phyloP scores from a whole-genome alignment of 768 basidiomycete genomes.

The Tremella mesenterica region DNA sequence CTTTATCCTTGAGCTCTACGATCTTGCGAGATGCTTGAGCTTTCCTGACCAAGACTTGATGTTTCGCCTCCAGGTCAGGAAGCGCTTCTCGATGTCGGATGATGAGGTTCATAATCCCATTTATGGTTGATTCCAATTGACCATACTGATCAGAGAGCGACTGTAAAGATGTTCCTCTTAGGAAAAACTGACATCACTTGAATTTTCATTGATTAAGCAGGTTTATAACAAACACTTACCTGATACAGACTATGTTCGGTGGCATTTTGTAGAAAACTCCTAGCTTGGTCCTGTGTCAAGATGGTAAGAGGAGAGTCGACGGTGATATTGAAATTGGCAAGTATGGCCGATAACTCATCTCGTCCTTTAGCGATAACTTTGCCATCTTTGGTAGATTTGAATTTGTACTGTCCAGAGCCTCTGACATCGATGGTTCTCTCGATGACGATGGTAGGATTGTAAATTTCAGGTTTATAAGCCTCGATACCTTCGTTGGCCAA shows the following conservation, averaged over 20 bases:
- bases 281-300: slow-evolving; percentile 55
- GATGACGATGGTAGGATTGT: slow-evolving; percentile 75
- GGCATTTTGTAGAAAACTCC: slow-evolving; percentile 77
- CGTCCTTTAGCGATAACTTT: slow-evolving; percentile 64
- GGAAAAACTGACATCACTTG: slow-evolving; percentile 78
- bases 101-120: slow-evolving; percentile 49
- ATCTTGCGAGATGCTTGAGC: slow-evolving; percentile 69
- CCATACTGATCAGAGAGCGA: slow-evolving; percentile 84
- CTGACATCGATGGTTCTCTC: slow-evolving; percentile 71
- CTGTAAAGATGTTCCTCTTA: slow-evolving; percentile 80
- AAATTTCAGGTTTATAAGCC: slow-evolving; percentile 75
- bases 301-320: slow-evolving; percentile 70
- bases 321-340: slow-evolving; percentile 92
- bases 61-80: slow-evolving; percentile 60
- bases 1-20: slow-evolving; percentile 59
- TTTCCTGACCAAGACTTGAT: slow-evolving; percentile 54
- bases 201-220: too few relatives aligned
- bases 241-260: slow-evolving; percentile 79
- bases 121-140: slow-evolving; percentile 62
- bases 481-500: slow-evolving; percentile 87
- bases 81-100: slow-evolving; percentile 49
- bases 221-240: slow-evolving; percentile 47
- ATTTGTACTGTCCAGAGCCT: slow-evolving; percentile 70
- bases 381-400: slow-evolving; percentile 58
- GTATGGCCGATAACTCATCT: slow-evolving; percentile 77